Percentiles rank a stretch among this genome's conserved stretches.
Conservation (phyloP, 1,284 basidiomycete species). For the Microbotryum lychnidis-dioicae region DNA sequence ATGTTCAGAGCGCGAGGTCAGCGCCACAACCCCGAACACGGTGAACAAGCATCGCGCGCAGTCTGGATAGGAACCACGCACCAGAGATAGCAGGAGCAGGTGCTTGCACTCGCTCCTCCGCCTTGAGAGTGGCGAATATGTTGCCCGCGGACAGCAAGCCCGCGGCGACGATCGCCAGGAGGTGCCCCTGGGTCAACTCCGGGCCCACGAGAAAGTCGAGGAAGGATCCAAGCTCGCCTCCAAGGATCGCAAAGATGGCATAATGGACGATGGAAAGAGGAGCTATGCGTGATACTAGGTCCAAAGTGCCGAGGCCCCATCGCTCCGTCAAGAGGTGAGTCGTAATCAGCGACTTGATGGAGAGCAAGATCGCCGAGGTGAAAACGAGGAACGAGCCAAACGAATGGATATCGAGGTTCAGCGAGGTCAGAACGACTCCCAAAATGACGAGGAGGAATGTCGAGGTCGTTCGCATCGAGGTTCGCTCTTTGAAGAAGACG, state of each 20-base stretch:
- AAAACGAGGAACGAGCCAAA: conserved; percentile 21
- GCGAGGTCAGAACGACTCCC: conserved; percentile 26
- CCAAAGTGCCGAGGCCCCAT: conserved; percentile 19
- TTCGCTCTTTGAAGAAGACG: conserved; percentile 14
- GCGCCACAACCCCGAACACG: no score
- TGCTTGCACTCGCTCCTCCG: conserved; percentile 20
- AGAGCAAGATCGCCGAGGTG: conserved; percentile 18
- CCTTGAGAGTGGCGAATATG: conserved; percentile 14
- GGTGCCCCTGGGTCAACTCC: conserved; percentile 16
- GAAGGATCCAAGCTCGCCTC: conserved; percentile 18
- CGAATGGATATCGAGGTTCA: conserved; percentile 15
- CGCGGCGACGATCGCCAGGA: conserved; percentile 16
- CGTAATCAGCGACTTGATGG: conserved; percentile 24
- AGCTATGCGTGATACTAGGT: conserved; percentile 16
- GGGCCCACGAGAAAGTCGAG: conserved; percentile 5
- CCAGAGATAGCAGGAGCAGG: conserved; percentile 20
- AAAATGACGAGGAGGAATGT: conserved; percentile 23
- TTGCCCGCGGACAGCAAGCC: conserved; percentile 20
- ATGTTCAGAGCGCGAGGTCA: not conserved
- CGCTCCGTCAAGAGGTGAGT: conserved; percentile 18
- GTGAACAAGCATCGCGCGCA: no score
- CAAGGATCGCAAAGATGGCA: conserved; percentile 20
- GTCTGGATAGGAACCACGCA: not conserved
- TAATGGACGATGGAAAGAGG: conserved; percentile 20
- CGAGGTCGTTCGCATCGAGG: conserved; percentile 15